Conservation (phyloP, 1,139 yeast genomes). For the Debaryomycetaceae sp. region DNA sequence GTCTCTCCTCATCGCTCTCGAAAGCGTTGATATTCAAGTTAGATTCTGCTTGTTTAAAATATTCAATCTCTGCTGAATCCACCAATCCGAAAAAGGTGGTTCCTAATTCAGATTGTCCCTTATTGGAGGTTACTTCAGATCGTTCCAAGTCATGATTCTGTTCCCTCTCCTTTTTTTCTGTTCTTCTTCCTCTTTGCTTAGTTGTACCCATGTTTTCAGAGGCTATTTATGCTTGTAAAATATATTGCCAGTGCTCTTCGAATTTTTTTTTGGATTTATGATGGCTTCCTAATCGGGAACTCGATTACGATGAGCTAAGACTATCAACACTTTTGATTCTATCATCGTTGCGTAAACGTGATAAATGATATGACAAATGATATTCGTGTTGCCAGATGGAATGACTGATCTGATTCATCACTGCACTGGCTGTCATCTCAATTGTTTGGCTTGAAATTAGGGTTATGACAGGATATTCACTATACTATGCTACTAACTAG, state of each 20-base stretch:
- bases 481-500: neutral
- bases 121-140: constrained; percentile 9
- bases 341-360: too few relatives aligned
- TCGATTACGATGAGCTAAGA: neutral
- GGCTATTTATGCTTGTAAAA: neutral
- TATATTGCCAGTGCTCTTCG: neutral
- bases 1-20: constrained; percentile 67
- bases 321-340: too few relatives aligned
- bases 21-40: constrained; percentile 80
- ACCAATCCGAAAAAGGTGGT: constrained; percentile 75
- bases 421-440: too few relatives aligned
- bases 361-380: too few relatives aligned
- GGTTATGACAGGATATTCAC: too few relatives aligned
- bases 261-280: neutral
- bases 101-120: constrained; percentile 9
- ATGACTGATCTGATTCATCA: too few relatives aligned
- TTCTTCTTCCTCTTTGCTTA: constrained; percentile 69
- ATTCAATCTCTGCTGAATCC: constrained; percentile 79
- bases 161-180: constrained; percentile 31
- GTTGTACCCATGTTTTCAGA: constrained; percentile 12
- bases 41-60: constrained; percentile 89
- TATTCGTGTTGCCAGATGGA: too few relatives aligned
- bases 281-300: neutral
- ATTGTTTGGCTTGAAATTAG: too few relatives aligned
- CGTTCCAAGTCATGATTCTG: constrained; percentile 12